These are phyloP conservation scores for Nigrospora sphaerica DNA, from an alignment of 2,329 filamentous ascomycete genomes.

Conservation along the genomic window DNA sequence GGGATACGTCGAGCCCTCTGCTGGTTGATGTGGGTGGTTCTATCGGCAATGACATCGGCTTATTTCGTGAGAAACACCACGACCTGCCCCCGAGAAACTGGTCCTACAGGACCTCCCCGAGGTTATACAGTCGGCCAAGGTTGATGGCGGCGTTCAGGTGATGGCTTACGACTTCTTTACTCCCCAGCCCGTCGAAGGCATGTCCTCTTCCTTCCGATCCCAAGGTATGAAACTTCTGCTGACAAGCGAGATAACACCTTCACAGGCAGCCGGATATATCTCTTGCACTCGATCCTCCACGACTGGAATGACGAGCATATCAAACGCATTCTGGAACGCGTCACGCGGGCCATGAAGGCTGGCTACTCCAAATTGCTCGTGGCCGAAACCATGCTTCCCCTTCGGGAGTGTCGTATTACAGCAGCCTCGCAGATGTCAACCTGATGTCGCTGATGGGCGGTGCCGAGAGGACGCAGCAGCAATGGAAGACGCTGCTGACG, in stretches of 20 bases:
- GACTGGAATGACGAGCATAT: conserved; percentile 29
- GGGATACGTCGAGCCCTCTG: no score
- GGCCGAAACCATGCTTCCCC: not conserved
- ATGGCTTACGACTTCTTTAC: not conserved
- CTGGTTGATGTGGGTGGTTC: no score
- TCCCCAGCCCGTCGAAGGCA: not conserved
- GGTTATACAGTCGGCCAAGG: not conserved
- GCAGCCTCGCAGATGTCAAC: not conserved
- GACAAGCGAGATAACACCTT: no score
- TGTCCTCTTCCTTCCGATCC: not conserved
- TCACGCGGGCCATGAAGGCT: conserved; percentile 48
- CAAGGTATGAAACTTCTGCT: no score
- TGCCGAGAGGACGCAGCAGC: not conserved
- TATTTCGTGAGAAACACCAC: no score
- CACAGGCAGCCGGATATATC: conserved; percentile 22
- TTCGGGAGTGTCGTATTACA: not conserved
- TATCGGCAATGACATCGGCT: no score
- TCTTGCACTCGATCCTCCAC: conserved; percentile 26
- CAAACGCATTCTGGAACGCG: conserved; percentile 21
- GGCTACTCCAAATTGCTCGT: conserved; percentile 35
- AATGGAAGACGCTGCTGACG: not conserved
- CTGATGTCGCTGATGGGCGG: not conserved
- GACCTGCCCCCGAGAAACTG: no score
- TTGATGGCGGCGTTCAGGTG: not conserved
- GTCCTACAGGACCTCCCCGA: not conserved